Percentiles rank a stretch among this genome's conserved stretches.
Evolutionary conservation across 2,329 filamentous ascomycete species (phyloP).

Genomic region (Hypoxylon sp.): DNA sequence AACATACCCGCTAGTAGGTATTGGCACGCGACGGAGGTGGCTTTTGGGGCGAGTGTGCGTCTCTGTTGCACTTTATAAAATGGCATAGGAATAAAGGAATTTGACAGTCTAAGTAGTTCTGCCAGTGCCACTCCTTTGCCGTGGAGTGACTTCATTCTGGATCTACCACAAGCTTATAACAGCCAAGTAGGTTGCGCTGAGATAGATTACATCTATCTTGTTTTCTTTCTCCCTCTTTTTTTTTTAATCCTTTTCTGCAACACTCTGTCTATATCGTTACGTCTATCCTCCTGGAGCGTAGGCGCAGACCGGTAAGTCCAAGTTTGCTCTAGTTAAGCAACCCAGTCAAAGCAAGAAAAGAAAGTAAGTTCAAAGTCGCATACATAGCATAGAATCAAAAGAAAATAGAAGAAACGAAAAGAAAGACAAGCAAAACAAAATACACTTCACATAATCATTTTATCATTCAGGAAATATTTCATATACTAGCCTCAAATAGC

Average conservation of each 20-base stretch:
- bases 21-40: background rate
- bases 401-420: background rate
- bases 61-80: slow-evolving; percentile 8
- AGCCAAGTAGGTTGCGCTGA: background rate
- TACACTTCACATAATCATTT: background rate
- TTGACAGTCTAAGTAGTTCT: slow-evolving; percentile 11
- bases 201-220: background rate
- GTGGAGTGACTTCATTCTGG: slow-evolving; percentile 11
- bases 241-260: background rate
- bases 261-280: background rate
- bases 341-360: background rate
- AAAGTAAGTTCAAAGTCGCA: background rate
- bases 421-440: background rate
- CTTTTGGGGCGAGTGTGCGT: background rate
- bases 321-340: background rate
- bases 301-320: background rate
- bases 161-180: background rate
- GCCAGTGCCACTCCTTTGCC: slow-evolving; percentile 10
- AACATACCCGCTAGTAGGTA: slow-evolving; percentile 17
- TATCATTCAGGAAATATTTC: background rate
- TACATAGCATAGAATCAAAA: background rate
- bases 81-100: slow-evolving; percentile 17
- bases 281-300: background rate
- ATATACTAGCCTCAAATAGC: background rate
- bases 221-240: background rate